phyloP scores from a whole-genome alignment of 225 moss, liverwort and hornwort genomes.

The Sphagnum contortum region DNA sequence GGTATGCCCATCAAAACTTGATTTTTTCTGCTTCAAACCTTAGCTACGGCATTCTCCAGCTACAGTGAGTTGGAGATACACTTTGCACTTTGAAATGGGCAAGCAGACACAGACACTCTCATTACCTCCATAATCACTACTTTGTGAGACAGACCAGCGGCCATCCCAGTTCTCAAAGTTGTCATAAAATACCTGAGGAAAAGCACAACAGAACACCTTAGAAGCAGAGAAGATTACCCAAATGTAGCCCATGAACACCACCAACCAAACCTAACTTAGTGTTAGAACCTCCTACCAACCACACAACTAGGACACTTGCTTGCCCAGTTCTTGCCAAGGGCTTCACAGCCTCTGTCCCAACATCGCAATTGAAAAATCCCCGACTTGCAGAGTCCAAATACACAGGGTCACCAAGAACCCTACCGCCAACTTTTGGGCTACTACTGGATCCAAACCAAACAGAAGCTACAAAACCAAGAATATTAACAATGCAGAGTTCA shows the following conservation, averaged over 20 bases:
- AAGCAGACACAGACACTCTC: neutral
- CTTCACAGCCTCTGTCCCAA: too few species aligned
- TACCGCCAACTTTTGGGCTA: too few species aligned
- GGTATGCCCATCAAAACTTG: too few species aligned
- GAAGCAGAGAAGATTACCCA: neutral
- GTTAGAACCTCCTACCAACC: neutral
- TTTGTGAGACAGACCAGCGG: slow-evolving; percentile 88
- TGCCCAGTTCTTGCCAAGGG: neutral
- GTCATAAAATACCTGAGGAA: slow-evolving; percentile 70
- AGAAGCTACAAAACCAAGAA: too few species aligned
- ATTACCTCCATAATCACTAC: slow-evolving; percentile 75
- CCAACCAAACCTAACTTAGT: too few species aligned
- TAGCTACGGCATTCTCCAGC: neutral
- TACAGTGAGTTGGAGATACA: neutral
- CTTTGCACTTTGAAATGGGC: neutral
- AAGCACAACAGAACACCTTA: neutral
- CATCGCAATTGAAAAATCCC: too few species aligned
- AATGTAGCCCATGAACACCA: neutral
- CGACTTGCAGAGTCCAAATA: neutral
- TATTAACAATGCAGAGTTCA: too few species aligned
- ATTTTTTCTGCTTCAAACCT: too few species aligned
- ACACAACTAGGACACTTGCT: neutral
- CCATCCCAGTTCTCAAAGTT: slow-evolving; percentile 68
- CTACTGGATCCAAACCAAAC: too few species aligned
- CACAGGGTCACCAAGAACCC: too few species aligned